These are phyloP conservation scores for Saccharomyces hybrid DNA, from an alignment of 1,139 yeast genomes.

Conservation along the genomic window DNA sequence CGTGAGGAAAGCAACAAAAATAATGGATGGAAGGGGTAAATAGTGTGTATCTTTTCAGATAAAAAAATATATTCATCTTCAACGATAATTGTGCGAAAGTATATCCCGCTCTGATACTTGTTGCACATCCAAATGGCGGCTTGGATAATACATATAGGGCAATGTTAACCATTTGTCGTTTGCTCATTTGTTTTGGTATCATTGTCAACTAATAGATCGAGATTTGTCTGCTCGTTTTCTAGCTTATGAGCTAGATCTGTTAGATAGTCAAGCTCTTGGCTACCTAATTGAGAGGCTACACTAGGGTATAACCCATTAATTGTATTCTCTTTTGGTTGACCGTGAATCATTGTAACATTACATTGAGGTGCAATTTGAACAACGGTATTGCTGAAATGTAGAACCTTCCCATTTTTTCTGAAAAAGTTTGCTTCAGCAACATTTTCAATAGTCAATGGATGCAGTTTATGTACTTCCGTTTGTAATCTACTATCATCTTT, in stretches of 20 bases:
- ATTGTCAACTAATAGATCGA: constrained; percentile 29
- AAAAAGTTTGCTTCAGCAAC: constrained; percentile 97
- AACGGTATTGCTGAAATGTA: constrained; percentile 93
- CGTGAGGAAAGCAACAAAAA: neutral
- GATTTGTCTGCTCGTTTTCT: constrained; percentile 44
- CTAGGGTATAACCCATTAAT: constrained; percentile 91
- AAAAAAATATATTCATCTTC: constrained; percentile 49
- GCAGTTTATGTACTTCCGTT: constrained; percentile 82
- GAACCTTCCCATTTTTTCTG: constrained; percentile 91
- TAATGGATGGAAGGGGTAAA: neutral
- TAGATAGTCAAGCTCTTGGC: constrained; percentile 88
- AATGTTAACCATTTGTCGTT: constrained; percentile 89
- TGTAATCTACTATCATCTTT: constrained; percentile 87
- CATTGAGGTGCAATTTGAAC: constrained; percentile 88
- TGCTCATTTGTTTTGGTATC: constrained; percentile 75
- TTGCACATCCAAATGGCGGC: neutral
- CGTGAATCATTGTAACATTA: constrained; percentile 94
- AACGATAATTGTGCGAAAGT: constrained; percentile 45
- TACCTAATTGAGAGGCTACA: constrained; percentile 94
- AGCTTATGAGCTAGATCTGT: constrained; percentile 86
- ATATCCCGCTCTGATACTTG: neutral
- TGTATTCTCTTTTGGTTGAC: constrained; percentile 90
- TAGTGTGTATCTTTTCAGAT: neutral
- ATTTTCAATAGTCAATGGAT: constrained; percentile 82
- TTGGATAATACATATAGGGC: neutral